Conservation (phyloP, 148 eudicot genomes). For the Simmondsia chinensis region DNA sequence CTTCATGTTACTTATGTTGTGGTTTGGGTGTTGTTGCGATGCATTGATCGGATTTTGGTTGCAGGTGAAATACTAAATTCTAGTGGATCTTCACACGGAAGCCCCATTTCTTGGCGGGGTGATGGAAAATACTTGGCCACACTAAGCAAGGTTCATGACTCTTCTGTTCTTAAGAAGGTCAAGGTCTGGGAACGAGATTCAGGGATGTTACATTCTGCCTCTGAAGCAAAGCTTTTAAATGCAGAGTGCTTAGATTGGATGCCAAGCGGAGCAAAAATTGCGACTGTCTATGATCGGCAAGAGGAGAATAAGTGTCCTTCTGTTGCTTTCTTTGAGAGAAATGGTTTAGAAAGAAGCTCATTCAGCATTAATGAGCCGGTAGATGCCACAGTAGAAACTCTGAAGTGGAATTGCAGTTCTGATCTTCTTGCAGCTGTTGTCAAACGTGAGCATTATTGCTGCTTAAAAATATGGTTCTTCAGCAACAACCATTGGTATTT, state of each 20-base stretch:
- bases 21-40: background rate
- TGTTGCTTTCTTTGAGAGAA: constrained; percentile 73
- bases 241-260: constrained; percentile 73
- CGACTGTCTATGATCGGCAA: constrained; percentile 45
- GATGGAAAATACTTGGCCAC: constrained; percentile 93
- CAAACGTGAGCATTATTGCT: constrained; percentile 49
- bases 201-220: constrained; percentile 60
- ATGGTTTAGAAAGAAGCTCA: constrained; percentile 90
- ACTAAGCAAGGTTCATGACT: constrained; percentile 39
- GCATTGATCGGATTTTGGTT: constrained; percentile 6
- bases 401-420: constrained; percentile 84
- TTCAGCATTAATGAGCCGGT: constrained; percentile 52
- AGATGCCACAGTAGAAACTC: constrained; percentile 36
- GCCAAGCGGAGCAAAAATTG: constrained; percentile 91
- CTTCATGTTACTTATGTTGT: background rate
- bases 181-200: constrained; percentile 97
- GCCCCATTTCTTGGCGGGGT: constrained; percentile 85
- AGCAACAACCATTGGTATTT: constrained; percentile 93
- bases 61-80: constrained; percentile 35
- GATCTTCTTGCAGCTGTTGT: constrained; percentile 70
- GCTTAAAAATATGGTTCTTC: constrained; percentile 76
- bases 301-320: constrained; percentile 47
- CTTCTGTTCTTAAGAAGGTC: constrained; percentile 41
- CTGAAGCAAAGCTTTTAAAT: constrained; percentile 58
- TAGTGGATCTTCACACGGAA: constrained; percentile 19